phyloP scores from a whole-genome alignment of 2,329 filamentous ascomycete genomes.

The Aspergillus bombycis region DNA sequence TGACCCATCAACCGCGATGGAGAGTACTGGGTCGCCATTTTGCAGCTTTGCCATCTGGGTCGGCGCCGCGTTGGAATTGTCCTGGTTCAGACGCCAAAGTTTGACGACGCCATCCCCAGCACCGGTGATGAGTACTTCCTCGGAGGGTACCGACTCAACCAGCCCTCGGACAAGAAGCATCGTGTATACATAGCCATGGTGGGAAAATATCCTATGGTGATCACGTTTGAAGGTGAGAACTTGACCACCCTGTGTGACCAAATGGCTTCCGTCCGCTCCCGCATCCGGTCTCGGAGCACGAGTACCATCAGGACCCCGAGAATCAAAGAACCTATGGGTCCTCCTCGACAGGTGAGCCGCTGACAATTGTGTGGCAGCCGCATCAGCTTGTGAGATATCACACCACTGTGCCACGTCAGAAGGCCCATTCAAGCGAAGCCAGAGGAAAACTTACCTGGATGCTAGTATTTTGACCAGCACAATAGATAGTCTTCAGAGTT shows the following conservation, averaged over 20 bases:
- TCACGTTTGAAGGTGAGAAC: constrained; percentile 80
- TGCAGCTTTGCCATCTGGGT: constrained; percentile 69
- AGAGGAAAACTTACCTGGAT: constrained; percentile 63
- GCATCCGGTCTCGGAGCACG: constrained; percentile 73
- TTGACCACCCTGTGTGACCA: constrained; percentile 60
- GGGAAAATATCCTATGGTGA: constrained; percentile 84
- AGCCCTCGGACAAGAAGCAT: constrained; percentile 84
- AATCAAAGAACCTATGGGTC: constrained; percentile 91
- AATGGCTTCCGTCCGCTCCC: constrained; percentile 53
- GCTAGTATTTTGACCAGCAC: constrained; percentile 91
- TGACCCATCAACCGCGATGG: constrained; percentile 82
- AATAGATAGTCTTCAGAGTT: constrained; percentile 78
- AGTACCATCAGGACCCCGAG: constrained; percentile 78
- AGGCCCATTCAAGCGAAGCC: not conserved
- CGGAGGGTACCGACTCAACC: constrained; percentile 64
- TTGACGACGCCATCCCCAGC: constrained; percentile 94
- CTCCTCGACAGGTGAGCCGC: constrained; percentile 73
- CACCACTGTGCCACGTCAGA: constrained; percentile 64
- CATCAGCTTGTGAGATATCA: constrained; percentile 65
- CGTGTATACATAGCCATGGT: constrained; percentile 94
- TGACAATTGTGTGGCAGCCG: constrained; percentile 65
- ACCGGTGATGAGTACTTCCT: constrained; percentile 84
- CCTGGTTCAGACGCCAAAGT: constrained; percentile 76
- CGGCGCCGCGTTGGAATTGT: constrained; percentile 61
- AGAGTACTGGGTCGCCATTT: constrained; percentile 70